Base-by-base conservation (phyloP, 495 filamentous ascomycete genomes). In the Hypoxylon crocopeplum region DNA sequence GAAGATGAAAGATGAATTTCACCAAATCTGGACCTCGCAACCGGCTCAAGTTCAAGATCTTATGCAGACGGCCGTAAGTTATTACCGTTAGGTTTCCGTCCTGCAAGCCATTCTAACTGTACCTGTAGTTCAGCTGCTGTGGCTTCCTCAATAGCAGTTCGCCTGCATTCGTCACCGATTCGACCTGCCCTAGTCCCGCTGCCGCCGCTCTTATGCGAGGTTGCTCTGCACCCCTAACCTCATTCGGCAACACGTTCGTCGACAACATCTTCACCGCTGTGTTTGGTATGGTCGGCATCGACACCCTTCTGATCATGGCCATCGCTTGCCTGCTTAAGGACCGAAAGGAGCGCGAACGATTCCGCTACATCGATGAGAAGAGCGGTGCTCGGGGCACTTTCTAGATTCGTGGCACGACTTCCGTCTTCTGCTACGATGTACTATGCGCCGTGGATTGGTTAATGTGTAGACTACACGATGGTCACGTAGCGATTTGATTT, bases 301-400 rank as follows among this genome's bases (percentile, higher is more conserved):
- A 88, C 63, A 77, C 77, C 27, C 67, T 86, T 34, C 74, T 90
- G 20, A 69, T 91, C 58, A 77, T 91, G 46, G 79, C 81, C 48
- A 82, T 82, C n/a, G 83, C 83, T 21, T 88, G 88, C 73, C 71
- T 92, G 24, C 75, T 90, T 42, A 89, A 88, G 74, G 82, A 87
- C 51, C 83, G 88, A 59, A 86, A 85, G 74, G 88, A 92, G 75
- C 79, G 80, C 47, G 80, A 84, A 72, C 77, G 88, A 39, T 92
- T 86, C 75, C 77, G 82, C 46, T 77, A 85, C 63, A 89, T 90
- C 59, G 88, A 91, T 61, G 83, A 88, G 79, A 91, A 91, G 80
- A 81, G 69, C 57, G 82, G 84, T 39, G 63, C 60, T 33, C 64
- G 69, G 42, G 69, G 75, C 53, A 76, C 75, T 16, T 74, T 69